phyloP scores from a whole-genome alignment of 768 basidiomycete species.

The Lentinula boryana region DNA sequence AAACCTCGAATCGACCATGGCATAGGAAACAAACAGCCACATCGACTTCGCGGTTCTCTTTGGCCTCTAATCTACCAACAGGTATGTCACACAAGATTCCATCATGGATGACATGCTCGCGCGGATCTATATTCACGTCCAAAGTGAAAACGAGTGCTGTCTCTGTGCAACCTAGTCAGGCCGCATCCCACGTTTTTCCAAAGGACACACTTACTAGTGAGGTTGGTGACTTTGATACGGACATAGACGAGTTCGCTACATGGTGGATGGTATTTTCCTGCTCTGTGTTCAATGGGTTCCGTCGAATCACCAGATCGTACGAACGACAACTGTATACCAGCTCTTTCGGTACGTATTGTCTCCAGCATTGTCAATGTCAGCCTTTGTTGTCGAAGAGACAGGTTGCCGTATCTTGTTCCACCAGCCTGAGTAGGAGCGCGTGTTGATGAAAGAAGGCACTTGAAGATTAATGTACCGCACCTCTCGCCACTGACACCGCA shows the following conservation, averaged over 20 bases:
- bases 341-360: conserved; percentile 61
- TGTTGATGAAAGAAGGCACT: too few species aligned
- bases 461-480: conserved; percentile 27
- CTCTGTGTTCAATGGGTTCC: conserved; percentile 20
- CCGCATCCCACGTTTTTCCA: background rate
- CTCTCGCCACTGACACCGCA: conserved; percentile 82
- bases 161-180: conserved; percentile 28
- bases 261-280: conserved; percentile 42
- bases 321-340: conserved; percentile 53
- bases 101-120: conserved; percentile 64
- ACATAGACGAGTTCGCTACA: conserved; percentile 64
- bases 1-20: conserved; percentile 56
- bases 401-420: conserved; percentile 66
- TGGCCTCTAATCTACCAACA: conserved; percentile 55
- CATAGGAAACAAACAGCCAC: conserved; percentile 70
- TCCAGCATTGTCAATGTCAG: conserved; percentile 80
- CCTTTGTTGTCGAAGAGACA: conserved; percentile 73
- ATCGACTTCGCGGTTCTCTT: conserved; percentile 45
- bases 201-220: conserved; percentile 47
- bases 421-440: conserved; percentile 48
- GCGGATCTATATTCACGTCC: conserved; percentile 50
- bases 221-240: conserved; percentile 50
- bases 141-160: conserved; percentile 45
- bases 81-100: conserved; percentile 57
- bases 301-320: conserved; percentile 20